These are phyloP conservation scores for Mortierella sp. DNA, from an alignment of 371 early-diverging fungal genomes.

Conservation along the genomic window DNA sequence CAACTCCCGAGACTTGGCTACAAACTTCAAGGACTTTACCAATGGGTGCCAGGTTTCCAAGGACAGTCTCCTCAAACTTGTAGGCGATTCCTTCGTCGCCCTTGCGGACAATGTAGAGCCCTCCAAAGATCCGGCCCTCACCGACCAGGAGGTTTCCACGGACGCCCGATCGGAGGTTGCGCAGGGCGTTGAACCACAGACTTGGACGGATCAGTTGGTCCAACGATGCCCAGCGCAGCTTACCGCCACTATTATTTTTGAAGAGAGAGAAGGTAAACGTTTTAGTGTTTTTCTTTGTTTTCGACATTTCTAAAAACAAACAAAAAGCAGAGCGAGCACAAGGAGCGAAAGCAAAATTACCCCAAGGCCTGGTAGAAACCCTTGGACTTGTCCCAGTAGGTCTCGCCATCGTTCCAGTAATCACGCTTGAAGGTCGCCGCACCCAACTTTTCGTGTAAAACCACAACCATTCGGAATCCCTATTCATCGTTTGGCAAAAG, in stretches of 20 bases:
- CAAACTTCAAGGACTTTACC: conserved; percentile 36
- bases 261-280: not conserved
- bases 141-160: conserved; percentile 44
- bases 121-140: conserved; percentile 50
- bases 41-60: conserved; percentile 38
- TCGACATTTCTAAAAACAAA: too few species aligned
- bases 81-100: conserved; percentile 35
- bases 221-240: conserved; percentile 28
- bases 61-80: conserved; percentile 41
- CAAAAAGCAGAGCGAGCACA: not conserved
- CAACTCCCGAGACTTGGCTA: conserved; percentile 39
- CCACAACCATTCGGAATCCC: conserved; percentile 58
- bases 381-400: conserved; percentile 55
- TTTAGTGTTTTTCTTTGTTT: too few species aligned
- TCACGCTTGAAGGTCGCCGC: conserved; percentile 54
- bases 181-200: conserved; percentile 38
- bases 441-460: conserved; percentile 59
- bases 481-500: not conserved
- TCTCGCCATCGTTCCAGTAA: conserved; percentile 57
- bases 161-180: conserved; percentile 47
- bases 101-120: conserved; percentile 41
- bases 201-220: conserved; percentile 37
- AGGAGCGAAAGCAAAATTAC: not conserved
- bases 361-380: conserved; percentile 60
- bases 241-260: conserved; percentile 12